These are phyloP conservation scores for Leccinum subgranulosum DNA, from an alignment of 768 basidiomycete genomes.

Conservation along the genomic window DNA sequence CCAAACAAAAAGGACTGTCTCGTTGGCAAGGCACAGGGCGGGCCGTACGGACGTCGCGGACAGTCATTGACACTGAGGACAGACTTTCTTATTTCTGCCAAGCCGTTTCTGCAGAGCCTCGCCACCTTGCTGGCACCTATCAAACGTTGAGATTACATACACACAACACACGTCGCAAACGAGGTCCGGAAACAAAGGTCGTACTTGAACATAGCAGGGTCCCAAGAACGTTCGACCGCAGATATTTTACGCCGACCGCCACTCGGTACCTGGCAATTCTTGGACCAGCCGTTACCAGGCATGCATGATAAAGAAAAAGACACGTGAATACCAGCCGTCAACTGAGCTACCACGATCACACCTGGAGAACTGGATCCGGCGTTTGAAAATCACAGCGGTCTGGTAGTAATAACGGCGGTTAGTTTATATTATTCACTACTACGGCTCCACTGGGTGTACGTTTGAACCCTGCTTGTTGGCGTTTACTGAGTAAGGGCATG, in stretches of 20 bases:
- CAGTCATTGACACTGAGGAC: slow-evolving; percentile 8
- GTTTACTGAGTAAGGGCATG: slow-evolving; percentile 4
- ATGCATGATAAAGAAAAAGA: slow-evolving; percentile 17
- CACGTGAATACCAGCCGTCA: slow-evolving; percentile 23
- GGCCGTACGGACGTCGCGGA: neutral
- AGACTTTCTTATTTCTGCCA: slow-evolving; percentile 14
- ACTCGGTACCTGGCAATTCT: slow-evolving; percentile 28
- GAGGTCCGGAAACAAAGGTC: slow-evolving; percentile 13
- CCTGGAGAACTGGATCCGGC: slow-evolving; percentile 33
- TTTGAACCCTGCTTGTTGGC: slow-evolving; percentile 17
- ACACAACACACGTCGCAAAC: slow-evolving; percentile 16
- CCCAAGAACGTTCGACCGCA: slow-evolving; percentile 22
- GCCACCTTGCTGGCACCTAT: slow-evolving; percentile 23
- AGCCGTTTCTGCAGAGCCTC: slow-evolving; percentile 18
- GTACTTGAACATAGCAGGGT: slow-evolving; percentile 18
- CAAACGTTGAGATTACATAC: slow-evolving; percentile 25
- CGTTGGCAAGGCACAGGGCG: slow-evolving; percentile 16
- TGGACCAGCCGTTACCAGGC: slow-evolving; percentile 37
- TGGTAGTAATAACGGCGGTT: slow-evolving; percentile 22
- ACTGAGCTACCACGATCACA: slow-evolving; percentile 19
- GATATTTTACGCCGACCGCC: slow-evolving; percentile 36
- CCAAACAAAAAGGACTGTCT: slow-evolving; percentile 9
- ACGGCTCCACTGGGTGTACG: slow-evolving; percentile 17
- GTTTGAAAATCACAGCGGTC: slow-evolving; percentile 39
- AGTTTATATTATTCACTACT: slow-evolving; percentile 6